Evolutionary conservation across 208 protist genomes (phyloP).

Genomic region (Trypanosoma boissoni): DNA sequence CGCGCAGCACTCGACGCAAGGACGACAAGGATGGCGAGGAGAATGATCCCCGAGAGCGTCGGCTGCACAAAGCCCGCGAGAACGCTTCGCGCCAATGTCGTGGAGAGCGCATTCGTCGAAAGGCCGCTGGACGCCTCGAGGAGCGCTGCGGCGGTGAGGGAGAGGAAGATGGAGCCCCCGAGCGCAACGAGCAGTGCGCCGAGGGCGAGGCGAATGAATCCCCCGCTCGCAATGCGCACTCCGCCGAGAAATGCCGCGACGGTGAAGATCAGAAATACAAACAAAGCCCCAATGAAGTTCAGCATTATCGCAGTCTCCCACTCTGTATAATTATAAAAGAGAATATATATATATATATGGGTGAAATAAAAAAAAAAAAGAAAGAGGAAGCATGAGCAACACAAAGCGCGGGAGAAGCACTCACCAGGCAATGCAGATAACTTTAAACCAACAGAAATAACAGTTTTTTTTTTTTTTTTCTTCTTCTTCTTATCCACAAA

Average conservation of each 20-base stretch:
- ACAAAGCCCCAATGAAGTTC: too few relatives aligned
- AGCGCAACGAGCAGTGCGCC: conserved; percentile 44
- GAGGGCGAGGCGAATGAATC: conserved; percentile 40
- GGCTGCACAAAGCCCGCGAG: conserved; percentile 60
- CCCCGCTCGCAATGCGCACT: conserved; percentile 33
- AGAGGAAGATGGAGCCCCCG: conserved; percentile 40
- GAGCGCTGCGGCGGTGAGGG: conserved; percentile 29
- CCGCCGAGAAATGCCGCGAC: conserved; percentile 34
- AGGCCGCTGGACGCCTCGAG: conserved; percentile 22
- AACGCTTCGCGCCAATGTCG: conserved; percentile 35
- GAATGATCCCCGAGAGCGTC: conserved; percentile 54
- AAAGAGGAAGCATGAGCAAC: not conserved
- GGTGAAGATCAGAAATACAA: conserved; percentile 21
- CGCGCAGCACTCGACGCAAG: conserved; percentile 34
- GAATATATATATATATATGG: conserved; percentile 3
- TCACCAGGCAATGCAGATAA: too few relatives aligned
- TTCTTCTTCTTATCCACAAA: conserved; percentile 13
- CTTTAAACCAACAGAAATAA: conserved; percentile 17
- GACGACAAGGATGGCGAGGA: conserved; percentile 48
- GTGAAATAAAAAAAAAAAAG: not conserved
- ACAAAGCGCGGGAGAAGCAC: too few relatives aligned
- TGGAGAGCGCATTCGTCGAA: conserved; percentile 6
- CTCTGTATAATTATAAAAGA: too few relatives aligned
- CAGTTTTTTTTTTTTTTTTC: conserved; percentile 1
- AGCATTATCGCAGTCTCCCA: too few relatives aligned